Evolutionary conservation across 441 rosid genomes (phyloP).

Genomic region (Populus tomentosa): DNA sequence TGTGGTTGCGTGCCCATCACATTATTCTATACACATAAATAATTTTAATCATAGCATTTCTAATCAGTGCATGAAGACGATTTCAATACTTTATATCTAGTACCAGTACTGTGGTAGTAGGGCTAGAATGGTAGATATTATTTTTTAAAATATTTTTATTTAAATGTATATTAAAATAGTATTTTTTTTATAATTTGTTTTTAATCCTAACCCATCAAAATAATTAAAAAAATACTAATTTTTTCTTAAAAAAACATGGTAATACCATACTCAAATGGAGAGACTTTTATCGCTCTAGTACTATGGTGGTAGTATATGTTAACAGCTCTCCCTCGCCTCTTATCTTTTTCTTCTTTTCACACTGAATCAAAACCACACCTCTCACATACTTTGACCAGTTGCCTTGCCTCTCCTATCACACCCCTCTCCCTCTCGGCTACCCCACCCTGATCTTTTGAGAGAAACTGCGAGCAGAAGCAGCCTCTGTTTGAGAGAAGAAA

Average conservation of each 20-base stretch:
- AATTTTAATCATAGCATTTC: neutral
- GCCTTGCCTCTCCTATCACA: neutral
- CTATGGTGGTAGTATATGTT: neutral
- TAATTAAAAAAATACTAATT: too few species aligned
- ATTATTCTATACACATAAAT: conserved; percentile 7
- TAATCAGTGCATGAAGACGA: neutral
- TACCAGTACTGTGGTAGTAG: too few species aligned
- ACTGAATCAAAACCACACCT: conserved; percentile 33
- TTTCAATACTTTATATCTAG: too few species aligned
- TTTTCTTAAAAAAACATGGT: too few species aligned
- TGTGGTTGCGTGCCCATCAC: conserved; percentile 39
- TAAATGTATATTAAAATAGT: too few species aligned
- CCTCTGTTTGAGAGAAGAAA: conserved; percentile 9
- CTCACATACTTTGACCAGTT: conserved; percentile 27
- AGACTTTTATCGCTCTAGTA: too few species aligned
- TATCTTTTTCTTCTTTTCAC: conserved; percentile 28
- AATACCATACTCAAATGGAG: too few species aligned
- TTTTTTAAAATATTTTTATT: too few species aligned
- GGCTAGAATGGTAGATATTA: too few species aligned
- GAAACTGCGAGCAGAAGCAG: conserved; percentile 20
- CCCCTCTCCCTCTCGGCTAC: conserved; percentile 14
- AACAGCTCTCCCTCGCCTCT: neutral
- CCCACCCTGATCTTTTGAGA: conserved; percentile 25
- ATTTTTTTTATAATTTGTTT: too few species aligned
- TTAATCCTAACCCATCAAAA: too few species aligned